Conservation (phyloP, 192 early-diverging fungal species). For the Backusella westeae region DNA sequence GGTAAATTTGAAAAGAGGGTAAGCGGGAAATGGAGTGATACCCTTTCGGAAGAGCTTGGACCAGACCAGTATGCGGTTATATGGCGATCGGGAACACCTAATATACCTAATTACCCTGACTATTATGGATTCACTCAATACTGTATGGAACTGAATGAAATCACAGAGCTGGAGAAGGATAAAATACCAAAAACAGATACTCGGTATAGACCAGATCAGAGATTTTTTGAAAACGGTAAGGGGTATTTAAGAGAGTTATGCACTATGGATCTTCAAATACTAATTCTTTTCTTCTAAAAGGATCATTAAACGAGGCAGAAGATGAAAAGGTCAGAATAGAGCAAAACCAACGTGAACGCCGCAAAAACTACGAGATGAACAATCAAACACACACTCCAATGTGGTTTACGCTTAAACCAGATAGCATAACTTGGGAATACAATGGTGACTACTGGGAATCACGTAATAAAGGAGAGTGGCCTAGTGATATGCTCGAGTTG, state of each 20-base stretch:
- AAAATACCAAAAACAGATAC: constrained; percentile 87
- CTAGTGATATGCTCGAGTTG: neutral
- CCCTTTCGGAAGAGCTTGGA: constrained; percentile 57
- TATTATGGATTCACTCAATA: constrained; percentile 91
- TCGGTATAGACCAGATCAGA: constrained; percentile 80
- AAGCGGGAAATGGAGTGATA: constrained; percentile 61
- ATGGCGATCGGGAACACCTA: constrained; percentile 74
- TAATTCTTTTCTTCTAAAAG: neutral
- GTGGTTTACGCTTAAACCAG: constrained; percentile 31
- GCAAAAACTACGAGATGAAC: constrained; percentile 39
- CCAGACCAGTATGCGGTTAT: constrained; percentile 65
- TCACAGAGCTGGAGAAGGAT: constrained; percentile 58
- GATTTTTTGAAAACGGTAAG: constrained; percentile 39
- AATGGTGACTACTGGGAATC: constrained; percentile 86
- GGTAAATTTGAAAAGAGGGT: constrained; percentile 48
- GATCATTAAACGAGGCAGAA: constrained; percentile 37
- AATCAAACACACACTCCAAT: constrained; percentile 62
- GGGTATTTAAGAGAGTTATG: constrained; percentile 58
- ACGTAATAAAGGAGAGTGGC: constrained; percentile 39
- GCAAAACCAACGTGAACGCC: neutral
- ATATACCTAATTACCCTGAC: constrained; percentile 56
- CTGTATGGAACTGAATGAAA: constrained; percentile 86
- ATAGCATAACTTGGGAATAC: constrained; percentile 61
- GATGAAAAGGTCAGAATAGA: constrained; percentile 8
- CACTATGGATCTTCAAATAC: constrained; percentile 42